Evolutionary conservation across 192 early-diverging fungal species (phyloP), one percentile per base, ranked within the genome.

Genomic region (Gaertneriomyces sp.): DNA sequence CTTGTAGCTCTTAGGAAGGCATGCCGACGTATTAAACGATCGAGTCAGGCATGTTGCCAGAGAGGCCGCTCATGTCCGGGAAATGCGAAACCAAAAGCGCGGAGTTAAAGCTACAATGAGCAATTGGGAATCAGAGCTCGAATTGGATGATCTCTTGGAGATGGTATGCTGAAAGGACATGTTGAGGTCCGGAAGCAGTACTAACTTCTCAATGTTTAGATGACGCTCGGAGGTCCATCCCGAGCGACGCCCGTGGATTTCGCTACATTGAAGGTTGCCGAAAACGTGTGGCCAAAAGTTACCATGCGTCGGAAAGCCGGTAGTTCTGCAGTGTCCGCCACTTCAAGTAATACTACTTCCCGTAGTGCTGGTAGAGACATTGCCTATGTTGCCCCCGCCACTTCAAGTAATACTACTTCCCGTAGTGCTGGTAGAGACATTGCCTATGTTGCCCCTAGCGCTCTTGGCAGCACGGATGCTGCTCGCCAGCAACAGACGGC

Each of bases 161-260:
- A 44, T 45, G 59, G 59, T 46, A 42, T 47, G 41, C 19, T 44
- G 42, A n/a, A 60, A 44, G 14, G 16, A 38, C 38, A 17, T 56
- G 12, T 12, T 19, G 11, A 17, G 12, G 38, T 10, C 54, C 0
- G 38, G 38, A 19, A 12, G 54, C 25, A 33, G 25, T 33, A 33
- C 25, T 33, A 2, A 33, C 25, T 33, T 33, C 1, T 33, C 2
- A 33, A 33, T 33, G 25, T n/a, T n/a, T 33, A 33, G 25, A 33
- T 33, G 25, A 45, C 45, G 12, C 59, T 45, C 14, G 42, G 6
- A 60, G 16, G 4, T 46, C 10, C 5, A 6, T 60, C n/a, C 3
- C 6, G 42, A 60, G 56, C 56, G 8, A 14, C 16, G 59, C 10
- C 19, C 16, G 42, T 45, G 5, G 17, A 20, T 20, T 11, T 8